Base-by-base conservation (phyloP, 225 moss, liverwort and hornwort genomes). In the Antitrichia curtipendula region DNA sequence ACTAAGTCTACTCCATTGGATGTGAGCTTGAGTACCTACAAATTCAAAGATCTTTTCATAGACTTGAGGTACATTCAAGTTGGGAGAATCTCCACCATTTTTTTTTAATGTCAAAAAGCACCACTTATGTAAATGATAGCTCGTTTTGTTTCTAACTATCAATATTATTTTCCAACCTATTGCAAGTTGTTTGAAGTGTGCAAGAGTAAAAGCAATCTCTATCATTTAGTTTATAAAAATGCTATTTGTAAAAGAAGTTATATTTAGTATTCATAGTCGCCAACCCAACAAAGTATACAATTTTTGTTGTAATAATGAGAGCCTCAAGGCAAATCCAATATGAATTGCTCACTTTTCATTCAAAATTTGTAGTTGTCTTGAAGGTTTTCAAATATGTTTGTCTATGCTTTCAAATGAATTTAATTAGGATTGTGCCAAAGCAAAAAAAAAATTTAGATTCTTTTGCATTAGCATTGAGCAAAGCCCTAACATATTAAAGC, bases 381-480 rank as follows among this genome's bases (percentile, higher is more conserved):
- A 52, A 52, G 8, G 5, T 32, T 50, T 13, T 50, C 13, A 34
- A 21, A 2, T 50, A 13, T 50, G 7, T 52, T 9, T 75, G 21
- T 13, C 1, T 52, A 2, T 13, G 8, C 2, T 36, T 0, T 75
- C 14, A 36, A 34, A 52, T 52, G 8, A 3, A 0, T 50, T 32
- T 12, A 5, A 41, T 72, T 45, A 18, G 7, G 6, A 72, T 72
- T 72, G 17, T 72, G 4, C 28, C 27, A 24, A 25, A 7, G 6
- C 9, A 43, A 9, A 70, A 40, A 38, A 22, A 69, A 13, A 40
- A 43, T 41, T 5, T 27, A 2, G 5, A 50, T 75, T 50, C 2
- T 75, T 50, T 4, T 75, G 0, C 8, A 22, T 0, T 0, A 5
- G 1, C 0, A 0, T 32, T 20, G 13, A 20, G 13, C 2, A 20